A percentile compares a stretch with the other conserved stretches of the same genome.
These are phyloP conservation scores for Arthrobotrys sphaeroides DNA, from an alignment of 2,329 filamentous ascomycete genomes.

Conservation along the genomic window DNA sequence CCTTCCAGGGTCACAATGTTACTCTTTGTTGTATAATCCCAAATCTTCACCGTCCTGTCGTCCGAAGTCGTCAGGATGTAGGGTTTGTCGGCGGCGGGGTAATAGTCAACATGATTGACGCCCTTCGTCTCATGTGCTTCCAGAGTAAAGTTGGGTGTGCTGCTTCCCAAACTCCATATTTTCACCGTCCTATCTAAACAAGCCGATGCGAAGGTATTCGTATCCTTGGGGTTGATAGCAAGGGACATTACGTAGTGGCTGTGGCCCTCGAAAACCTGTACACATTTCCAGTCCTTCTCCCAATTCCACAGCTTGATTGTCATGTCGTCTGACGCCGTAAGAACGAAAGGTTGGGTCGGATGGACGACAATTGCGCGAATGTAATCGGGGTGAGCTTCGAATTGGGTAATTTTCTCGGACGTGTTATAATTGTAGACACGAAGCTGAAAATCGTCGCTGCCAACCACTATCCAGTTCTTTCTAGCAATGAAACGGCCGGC, in stretches of 20 bases:
- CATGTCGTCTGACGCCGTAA: slow-evolving; percentile 98
- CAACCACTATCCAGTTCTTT: slow-evolving; percentile 99
- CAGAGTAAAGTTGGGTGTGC: slow-evolving; percentile 94
- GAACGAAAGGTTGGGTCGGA: slow-evolving; percentile 91
- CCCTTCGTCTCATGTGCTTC: slow-evolving; percentile 70
- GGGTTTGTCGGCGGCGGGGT: slow-evolving; percentile 76
- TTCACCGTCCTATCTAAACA: slow-evolving; percentile 97
- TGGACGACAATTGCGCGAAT: slow-evolving; percentile 97
- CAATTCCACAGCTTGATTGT: slow-evolving; percentile 99
- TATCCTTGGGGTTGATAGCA: slow-evolving; percentile 97
- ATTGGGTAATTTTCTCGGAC: slow-evolving; percentile 95
- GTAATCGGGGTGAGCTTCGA: slow-evolving; percentile 97
- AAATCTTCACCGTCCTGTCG: slow-evolving; percentile 95
- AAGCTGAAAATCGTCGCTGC: slow-evolving; percentile 87
- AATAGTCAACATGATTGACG: slow-evolving; percentile 96
- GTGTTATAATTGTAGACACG: slow-evolving; percentile 99
- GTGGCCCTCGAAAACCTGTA: slow-evolving; percentile 95
- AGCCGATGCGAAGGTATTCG: slow-evolving; percentile 89
- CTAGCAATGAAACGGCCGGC: slow-evolving; percentile 94
- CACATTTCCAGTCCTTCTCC: slow-evolving; percentile 98
- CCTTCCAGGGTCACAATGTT: slow-evolving; percentile 96
- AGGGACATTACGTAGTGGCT: slow-evolving; percentile 97
- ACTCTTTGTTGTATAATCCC: slow-evolving; percentile 99
- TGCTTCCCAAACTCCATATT: slow-evolving; percentile 94
- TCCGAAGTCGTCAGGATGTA: slow-evolving; percentile 97